Evolutionary conservation across 2,329 filamentous ascomycete species (phyloP).

Genomic region (Sporothrix brasiliensis): DNA sequence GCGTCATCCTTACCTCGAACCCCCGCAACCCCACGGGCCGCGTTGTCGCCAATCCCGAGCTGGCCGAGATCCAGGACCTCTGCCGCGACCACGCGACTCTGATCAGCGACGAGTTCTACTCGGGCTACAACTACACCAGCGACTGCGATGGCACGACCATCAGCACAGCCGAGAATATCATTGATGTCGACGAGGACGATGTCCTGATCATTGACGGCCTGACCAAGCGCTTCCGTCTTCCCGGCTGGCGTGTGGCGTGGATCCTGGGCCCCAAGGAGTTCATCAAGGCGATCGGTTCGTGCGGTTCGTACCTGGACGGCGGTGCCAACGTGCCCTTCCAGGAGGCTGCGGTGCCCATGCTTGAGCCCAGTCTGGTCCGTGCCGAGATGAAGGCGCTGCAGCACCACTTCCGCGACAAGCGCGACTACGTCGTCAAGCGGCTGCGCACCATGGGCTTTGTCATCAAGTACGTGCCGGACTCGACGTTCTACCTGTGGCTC

Average conservation of each 20-base stretch:
- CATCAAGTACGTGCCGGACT: constrained; percentile 81
- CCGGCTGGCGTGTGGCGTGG: constrained; percentile 96
- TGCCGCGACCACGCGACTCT: constrained; percentile 88
- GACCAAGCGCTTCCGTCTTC: constrained; percentile 94
- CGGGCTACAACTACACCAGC: constrained; percentile 92
- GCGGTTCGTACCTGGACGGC: constrained; percentile 91
- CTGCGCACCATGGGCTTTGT: constrained; percentile 84
- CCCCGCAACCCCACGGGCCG: constrained; percentile 92
- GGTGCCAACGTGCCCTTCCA: constrained; percentile 95
- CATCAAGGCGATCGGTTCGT: constrained; percentile 88
- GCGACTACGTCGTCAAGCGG: constrained; percentile 83
- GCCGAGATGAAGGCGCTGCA: constrained; percentile 89
- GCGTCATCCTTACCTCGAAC: constrained; percentile 92
- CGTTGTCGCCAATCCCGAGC: constrained; percentile 80
- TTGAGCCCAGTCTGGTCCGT: constrained; percentile 80
- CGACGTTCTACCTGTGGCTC: constrained; percentile 88
- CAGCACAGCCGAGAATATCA: constrained; percentile 83
- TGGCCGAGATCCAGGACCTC: constrained; percentile 89
- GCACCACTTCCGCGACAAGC: constrained; percentile 85
- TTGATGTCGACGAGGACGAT: constrained; percentile 86
- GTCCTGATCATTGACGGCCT: constrained; percentile 94
- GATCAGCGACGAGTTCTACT: constrained; percentile 96
- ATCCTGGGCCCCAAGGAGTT: constrained; percentile 95
- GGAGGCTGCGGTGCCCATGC: constrained; percentile 88
- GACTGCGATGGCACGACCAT: constrained; percentile 89